Conservation (phyloP, 768 basidiomycete genomes). For the Filobasidium wieringae region DNA sequence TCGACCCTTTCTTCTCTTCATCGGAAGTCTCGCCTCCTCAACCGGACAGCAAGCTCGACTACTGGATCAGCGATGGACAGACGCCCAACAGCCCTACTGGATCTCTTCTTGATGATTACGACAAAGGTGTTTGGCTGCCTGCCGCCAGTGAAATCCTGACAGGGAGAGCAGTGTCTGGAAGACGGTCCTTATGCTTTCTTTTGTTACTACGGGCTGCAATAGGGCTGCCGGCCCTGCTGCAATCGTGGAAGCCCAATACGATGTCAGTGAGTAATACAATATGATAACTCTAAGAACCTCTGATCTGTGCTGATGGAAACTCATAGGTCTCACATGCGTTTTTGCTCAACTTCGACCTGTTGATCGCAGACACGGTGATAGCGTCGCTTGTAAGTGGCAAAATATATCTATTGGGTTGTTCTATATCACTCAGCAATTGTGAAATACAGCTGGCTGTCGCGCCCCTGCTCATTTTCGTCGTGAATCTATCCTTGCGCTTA, state of each 20-base stretch:
- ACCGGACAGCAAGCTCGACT: neutral
- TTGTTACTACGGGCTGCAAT: neutral
- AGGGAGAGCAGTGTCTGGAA: neutral
- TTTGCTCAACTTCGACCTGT: slow-evolving; percentile 1
- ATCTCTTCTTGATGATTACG: slow-evolving; percentile 6
- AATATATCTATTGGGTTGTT: neutral
- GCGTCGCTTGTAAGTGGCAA: neutral
- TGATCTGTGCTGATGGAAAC: neutral
- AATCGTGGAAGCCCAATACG: neutral
- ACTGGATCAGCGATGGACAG: neutral
- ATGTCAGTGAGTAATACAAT: neutral
- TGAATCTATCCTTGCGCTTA: neutral
- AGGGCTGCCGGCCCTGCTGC: neutral
- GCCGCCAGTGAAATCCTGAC: neutral
- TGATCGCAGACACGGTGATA: neutral
- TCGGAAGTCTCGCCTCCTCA: neutral
- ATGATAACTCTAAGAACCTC: no score
- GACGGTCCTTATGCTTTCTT: neutral
- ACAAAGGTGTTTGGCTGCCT: neutral
- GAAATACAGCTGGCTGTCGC: slow-evolving; percentile 4
- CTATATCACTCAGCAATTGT: neutral
- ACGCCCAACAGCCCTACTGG: slow-evolving; percentile 17
- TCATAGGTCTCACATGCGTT: neutral
- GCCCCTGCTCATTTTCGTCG: slow-evolving; percentile 1
- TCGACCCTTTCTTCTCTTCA: neutral